Base-by-base conservation (phyloP, 495 filamentous ascomycete genomes). In the Parathielavia hyrcaniae region DNA sequence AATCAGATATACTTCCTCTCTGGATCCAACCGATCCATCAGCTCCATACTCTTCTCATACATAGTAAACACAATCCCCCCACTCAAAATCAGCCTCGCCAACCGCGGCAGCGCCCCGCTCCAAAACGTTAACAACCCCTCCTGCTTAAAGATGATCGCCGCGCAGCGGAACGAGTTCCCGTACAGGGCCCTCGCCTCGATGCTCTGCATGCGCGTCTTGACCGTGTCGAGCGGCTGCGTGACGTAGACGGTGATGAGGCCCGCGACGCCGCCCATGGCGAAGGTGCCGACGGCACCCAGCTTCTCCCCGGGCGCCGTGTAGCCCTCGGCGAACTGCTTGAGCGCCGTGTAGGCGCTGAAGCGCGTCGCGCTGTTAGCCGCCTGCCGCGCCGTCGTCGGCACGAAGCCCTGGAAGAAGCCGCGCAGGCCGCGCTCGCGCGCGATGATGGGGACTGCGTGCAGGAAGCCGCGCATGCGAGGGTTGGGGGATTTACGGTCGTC, bases 121-220 rank as follows among this genome's bases (percentile, higher is more conserved):
- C 93, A 98, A 60, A 98, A 88, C 11, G 91, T 95, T 41, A 91
- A 69, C 22, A 97, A 38, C 8, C 93, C 92, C 73, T 98, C 93
- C 54, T 96, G 86, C 70, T 83, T 89, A 66, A 91, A 86, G 61
- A 98, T 93, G 55, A 85, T 76, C 17, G 81, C 79, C 2, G 87
- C 93, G 70, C 93, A 98, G 38, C 84, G 79, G 64, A 96, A 84
- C 62, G 86, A 93, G 70, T 97, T 97, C 65, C 84, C 89, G 65
- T 98, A 98, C 59, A 88, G 73, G 46, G 75, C 79, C 53, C 82
- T 82, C 9, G 93, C 90, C 69, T 97, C 91, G 44, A 96, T 87
- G 30, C 88, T 93, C 83, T 98, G 93, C 95, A 98, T 98, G 57
- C 91, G 82, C 57, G 93, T 98, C 78, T 98, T 98, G 55, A 98